These are phyloP conservation scores for Microbotryum silenes-acaulis DNA, from an alignment of 1,284 basidiomycete genomes.

Conservation along the genomic window DNA sequence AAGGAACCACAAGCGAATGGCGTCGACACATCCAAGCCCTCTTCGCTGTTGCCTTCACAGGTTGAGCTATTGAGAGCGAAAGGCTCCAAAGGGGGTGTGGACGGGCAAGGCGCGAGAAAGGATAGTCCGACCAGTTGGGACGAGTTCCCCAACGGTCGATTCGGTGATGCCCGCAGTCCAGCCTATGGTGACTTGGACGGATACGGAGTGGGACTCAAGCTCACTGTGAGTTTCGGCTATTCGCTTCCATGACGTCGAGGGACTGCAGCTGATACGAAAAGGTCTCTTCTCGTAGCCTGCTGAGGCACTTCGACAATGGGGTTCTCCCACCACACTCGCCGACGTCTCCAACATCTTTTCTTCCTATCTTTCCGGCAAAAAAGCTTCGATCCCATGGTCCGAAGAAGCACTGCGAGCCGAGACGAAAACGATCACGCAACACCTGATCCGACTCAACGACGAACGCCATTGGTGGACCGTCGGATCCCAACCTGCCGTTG, in stretches of 20 bases:
- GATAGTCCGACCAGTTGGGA: constrained; percentile 60
- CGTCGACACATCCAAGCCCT: too few species aligned
- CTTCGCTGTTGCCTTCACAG: background rate
- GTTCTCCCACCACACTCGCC: constrained; percentile 58
- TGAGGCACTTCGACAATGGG: constrained; percentile 81
- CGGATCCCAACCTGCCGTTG: constrained; percentile 96
- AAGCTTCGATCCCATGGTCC: constrained; percentile 83
- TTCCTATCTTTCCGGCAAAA: constrained; percentile 40
- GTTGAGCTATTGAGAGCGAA: background rate
- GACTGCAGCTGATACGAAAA: constrained; percentile 27
- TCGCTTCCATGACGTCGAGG: background rate
- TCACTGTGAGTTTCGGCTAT: constrained; percentile 38
- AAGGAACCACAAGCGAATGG: too few species aligned
- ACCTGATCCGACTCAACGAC: constrained; percentile 72
- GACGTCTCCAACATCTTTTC: constrained; percentile 48
- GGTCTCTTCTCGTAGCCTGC: constrained; percentile 52
- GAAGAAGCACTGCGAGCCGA: constrained; percentile 78
- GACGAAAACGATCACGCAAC: constrained; percentile 70
- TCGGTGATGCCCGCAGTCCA: constrained; percentile 91
- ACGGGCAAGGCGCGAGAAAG: constrained; percentile 20
- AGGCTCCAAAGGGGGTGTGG: too few species aligned
- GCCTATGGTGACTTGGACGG: constrained; percentile 97
- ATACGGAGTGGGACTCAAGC: constrained; percentile 55
- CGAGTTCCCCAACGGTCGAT: constrained; percentile 97
- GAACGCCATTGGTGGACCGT: constrained; percentile 88